phyloP scores from a whole-genome alignment of 768 basidiomycete species.

The Lactarius indigo region DNA sequence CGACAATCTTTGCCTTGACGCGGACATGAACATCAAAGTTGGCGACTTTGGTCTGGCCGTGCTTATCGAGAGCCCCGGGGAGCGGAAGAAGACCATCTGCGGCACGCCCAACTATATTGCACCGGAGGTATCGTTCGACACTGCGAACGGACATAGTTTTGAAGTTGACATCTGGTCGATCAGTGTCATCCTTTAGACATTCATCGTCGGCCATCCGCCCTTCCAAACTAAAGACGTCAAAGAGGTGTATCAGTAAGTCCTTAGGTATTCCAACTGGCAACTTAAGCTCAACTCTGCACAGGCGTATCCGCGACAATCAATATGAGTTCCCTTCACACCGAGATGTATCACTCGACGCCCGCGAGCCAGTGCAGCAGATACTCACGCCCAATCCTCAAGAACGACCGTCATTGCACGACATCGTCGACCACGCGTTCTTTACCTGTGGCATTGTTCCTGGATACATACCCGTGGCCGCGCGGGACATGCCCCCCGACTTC shows the following conservation, averaged over 20 bases:
- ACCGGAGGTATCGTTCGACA: constrained; percentile 95
- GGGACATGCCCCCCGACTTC: constrained; percentile 74
- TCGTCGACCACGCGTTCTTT: constrained; percentile 85
- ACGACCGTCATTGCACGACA: constrained; percentile 81
- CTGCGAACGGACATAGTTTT: constrained; percentile 95
- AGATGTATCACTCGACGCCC: constrained; percentile 63
- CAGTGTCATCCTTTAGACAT: constrained; percentile 94
- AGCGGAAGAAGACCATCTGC: constrained; percentile 98
- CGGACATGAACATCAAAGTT: constrained; percentile 92
- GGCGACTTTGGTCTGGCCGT: constrained; percentile 98
- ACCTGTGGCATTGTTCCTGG: constrained; percentile 74
- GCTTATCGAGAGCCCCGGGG: constrained; percentile 92
- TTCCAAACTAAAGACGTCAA: constrained; percentile 99
- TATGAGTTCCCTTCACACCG: constrained; percentile 86
- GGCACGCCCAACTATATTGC: constrained; percentile 99
- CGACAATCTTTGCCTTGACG: constrained; percentile 90
- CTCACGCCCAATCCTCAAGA: constrained; percentile 79
- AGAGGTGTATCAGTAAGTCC: constrained; percentile 81
- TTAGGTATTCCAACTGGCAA: background rate
- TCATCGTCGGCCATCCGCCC: constrained; percentile 90
- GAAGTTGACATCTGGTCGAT: constrained; percentile 99
- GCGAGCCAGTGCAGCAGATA: constrained; percentile 77
- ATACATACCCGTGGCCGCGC: constrained; percentile 76
- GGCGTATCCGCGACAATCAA: constrained; percentile 89
- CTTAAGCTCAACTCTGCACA: constrained; percentile 31